A percentile compares a stretch with the other conserved stretches of the same genome.
phyloP scores from a whole-genome alignment of 441 rosid species.

The Omphalea diandra region DNA sequence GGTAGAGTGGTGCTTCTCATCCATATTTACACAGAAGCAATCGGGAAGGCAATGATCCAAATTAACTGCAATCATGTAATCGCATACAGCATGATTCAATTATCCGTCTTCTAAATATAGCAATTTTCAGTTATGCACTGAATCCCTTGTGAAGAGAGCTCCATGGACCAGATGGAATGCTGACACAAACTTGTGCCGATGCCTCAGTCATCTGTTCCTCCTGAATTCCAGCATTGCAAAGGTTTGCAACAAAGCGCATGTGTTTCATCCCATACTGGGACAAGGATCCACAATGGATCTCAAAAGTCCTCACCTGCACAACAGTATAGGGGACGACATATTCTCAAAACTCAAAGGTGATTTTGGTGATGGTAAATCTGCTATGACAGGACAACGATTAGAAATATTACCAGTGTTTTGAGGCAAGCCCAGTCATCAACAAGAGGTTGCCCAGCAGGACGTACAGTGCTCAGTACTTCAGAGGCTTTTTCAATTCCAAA shows the following conservation, averaged over 20 bases:
- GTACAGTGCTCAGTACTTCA: constrained; percentile 47
- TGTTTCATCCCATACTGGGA: constrained; percentile 94
- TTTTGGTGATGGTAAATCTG: not conserved
- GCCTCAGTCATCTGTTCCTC: constrained; percentile 72
- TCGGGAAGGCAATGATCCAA: not conserved
- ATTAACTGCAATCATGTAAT: not conserved
- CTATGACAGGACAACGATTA: not conserved
- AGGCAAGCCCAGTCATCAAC: constrained; percentile 97
- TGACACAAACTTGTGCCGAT: constrained; percentile 72
- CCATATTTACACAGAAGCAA: constrained; percentile 27
- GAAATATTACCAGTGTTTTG: constrained; percentile 52
- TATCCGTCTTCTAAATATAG: constrained; percentile 2
- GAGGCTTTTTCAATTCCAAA: constrained; percentile 70
- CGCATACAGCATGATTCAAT: not conserved
- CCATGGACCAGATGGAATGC: constrained; percentile 66
- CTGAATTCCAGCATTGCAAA: constrained; percentile 74
- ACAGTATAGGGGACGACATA: not conserved
- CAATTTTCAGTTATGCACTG: constrained; percentile 51
- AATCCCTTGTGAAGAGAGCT: constrained; percentile 76
- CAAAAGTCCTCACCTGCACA: constrained; percentile 75
- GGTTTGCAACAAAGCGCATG: constrained; percentile 89
- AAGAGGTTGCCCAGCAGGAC: constrained; percentile 74
- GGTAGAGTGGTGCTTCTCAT: not conserved
- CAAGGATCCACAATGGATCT: constrained; percentile 76
- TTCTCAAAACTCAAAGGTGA: not conserved